These are phyloP conservation scores for Bipolaris zeicola DNA, from an alignment of 2,329 filamentous ascomycete genomes.

Conservation along the genomic window DNA sequence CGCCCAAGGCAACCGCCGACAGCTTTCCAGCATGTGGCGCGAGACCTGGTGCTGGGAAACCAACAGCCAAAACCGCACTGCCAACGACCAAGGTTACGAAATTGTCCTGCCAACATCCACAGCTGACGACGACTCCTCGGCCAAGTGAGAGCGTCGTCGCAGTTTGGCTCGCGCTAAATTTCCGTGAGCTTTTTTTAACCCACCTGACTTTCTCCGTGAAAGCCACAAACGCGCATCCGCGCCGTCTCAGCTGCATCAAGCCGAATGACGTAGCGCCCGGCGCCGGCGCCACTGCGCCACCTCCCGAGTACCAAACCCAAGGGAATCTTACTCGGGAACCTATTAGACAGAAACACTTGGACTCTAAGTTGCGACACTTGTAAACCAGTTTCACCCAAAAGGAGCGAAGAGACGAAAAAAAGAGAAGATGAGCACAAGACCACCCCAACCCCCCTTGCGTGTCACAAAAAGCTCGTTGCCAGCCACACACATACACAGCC, in stretches of 20 bases:
- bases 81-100: neutral
- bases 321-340: too few relatives aligned
- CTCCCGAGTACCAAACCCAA: neutral
- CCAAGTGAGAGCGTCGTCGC: neutral
- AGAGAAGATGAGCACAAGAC: too few relatives aligned
- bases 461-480: too few relatives aligned
- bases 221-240: neutral
- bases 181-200: neutral
- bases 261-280: neutral
- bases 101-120: neutral
- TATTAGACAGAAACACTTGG: too few relatives aligned
- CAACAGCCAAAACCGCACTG: neutral
- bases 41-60: constrained; percentile 13
- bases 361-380: neutral
- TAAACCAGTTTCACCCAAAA: neutral
- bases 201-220: constrained; percentile 1
- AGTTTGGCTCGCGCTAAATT: neutral
- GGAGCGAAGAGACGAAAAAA: too few relatives aligned
- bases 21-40: constrained; percentile 9
- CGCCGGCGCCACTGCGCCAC: neutral
- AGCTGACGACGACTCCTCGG: neutral
- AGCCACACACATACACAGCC: too few relatives aligned
- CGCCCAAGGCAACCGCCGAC: neutral
- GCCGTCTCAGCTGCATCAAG: constrained; percentile 6
- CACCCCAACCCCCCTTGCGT: too few relatives aligned